Base-by-base conservation (phyloP, 2,329 filamentous ascomycete genomes). In the Penicillium olsonii region DNA sequence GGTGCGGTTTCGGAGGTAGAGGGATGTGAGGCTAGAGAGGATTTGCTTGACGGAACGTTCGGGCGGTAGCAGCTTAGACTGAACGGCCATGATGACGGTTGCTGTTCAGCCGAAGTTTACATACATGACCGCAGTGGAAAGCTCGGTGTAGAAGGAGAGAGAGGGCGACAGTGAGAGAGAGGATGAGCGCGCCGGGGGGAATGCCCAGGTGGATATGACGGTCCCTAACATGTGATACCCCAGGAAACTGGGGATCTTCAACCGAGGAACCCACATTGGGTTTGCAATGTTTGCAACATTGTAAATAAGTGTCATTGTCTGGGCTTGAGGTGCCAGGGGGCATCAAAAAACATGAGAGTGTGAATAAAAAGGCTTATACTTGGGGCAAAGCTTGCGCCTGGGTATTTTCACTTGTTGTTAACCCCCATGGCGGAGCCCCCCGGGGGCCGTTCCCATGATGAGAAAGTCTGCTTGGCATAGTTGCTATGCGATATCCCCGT, bases 1-100 rank as follows among this genome's bases (percentile, higher is more conserved):
- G 42, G 85, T 90, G 60, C 91, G 88, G 73, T 95, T 85, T 54
- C 82, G 79, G 55, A 92, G 79, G 72, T 96, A 96, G 41, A 90
- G 79, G 42, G 78, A 71, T 2, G 87, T 86, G 54, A 95, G 75
- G 59, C 85, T 79, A 53, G 83, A 78, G 65, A 92, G 72, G 60
- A 87, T 72, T 66, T 78, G 77, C 63, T 84, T 83, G 64, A 92
- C 66, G 50, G 83, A 85, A 59, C 82, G 82, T 60, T 88, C 83
- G 53, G 79, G 75, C 33, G 85, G 76, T 40, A 79, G 74, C 54
- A 90, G 75, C 68, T 91, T 92, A 43, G 90, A 92, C 67, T 87
- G 87, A 50, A 76, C 83, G 52, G 87, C 87, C 88, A 92, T 92
- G 51, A 52, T 58, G 59, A 58, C 37, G 35, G 24, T 19, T 42